These are phyloP conservation scores for Aspergillus candidus DNA, from an alignment of 2,329 filamentous ascomycete species.

Conservation along the genomic window DNA sequence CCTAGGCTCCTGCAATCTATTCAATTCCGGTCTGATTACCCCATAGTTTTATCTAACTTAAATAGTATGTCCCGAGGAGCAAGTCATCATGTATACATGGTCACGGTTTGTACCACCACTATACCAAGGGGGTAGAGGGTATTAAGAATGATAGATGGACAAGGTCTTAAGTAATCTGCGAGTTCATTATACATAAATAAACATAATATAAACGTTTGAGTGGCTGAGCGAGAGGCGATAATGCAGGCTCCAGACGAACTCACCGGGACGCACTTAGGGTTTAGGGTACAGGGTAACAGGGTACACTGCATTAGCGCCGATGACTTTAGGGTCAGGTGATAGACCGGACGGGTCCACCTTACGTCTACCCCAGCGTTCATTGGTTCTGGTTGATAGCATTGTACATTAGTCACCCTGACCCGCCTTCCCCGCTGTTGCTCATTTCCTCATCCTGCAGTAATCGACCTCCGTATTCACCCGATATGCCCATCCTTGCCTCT, in stretches of 20 bases:
- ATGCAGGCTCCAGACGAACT: constrained; percentile 1
- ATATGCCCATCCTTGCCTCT: constrained; percentile 10
- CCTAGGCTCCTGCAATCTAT: no score
- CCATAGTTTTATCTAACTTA: no score
- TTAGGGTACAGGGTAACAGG: constrained; percentile 8
- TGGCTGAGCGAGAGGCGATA: constrained; percentile 1
- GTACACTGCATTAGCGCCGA: no score
- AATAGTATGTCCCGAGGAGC: no score
- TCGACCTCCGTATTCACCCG: constrained; percentile 8
- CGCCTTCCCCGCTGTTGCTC: constrained; percentile 9
- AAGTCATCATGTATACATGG: no score
- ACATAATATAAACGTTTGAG: no score
- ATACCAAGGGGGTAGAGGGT: no score
- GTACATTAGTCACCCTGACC: constrained; percentile 1
- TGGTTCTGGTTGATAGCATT: constrained; percentile 1
- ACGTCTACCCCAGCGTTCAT: not conserved
- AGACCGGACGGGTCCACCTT: not conserved
- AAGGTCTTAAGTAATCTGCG: no score
- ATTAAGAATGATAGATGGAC: no score
- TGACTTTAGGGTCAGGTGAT: constrained; percentile 2
- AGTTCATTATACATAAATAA: no score
- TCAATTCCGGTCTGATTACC: no score
- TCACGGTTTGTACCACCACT: no score
- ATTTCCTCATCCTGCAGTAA: constrained; percentile 7
- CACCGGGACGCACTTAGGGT: not conserved